Percentiles rank a stretch among this genome's conserved stretches.
Conservation (phyloP, 1,284 basidiomycete genomes). For the Ganoderma resinaceum region DNA sequence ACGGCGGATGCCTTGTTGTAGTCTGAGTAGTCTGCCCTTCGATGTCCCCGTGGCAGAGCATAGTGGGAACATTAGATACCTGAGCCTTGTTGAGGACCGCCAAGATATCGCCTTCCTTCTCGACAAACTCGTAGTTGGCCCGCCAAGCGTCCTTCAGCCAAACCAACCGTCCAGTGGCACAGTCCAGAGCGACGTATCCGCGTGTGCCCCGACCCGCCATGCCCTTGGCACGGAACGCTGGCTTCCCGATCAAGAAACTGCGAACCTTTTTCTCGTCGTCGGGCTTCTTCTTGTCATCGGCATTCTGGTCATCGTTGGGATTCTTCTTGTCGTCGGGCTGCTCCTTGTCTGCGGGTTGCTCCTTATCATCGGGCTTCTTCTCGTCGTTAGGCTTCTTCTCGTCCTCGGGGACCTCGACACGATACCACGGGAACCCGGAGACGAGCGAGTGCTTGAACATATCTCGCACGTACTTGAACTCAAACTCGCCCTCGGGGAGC, state of each 20-base stretch:
- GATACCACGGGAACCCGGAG: not conserved
- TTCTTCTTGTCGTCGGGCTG: too few relatives aligned
- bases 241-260: slow-evolving; percentile 14
- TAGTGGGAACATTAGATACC: not conserved
- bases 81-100: not conserved
- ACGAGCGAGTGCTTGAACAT: not conserved
- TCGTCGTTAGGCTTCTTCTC: too few relatives aligned
- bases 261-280: not conserved
- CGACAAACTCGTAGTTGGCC: not conserved
- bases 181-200: slow-evolving; percentile 14
- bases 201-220: slow-evolving; percentile 13
- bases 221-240: slow-evolving; percentile 1
- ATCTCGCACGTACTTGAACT: slow-evolving; percentile 13
- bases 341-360: too few relatives aligned
- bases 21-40: slow-evolving; percentile 2
- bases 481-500: not conserved
- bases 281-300: too few relatives aligned
- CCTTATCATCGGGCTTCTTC: too few relatives aligned
- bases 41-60: slow-evolving; percentile 15
- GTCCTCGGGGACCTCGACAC: not conserved
- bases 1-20: not conserved
- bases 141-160: slow-evolving; percentile 20
- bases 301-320: too few relatives aligned
- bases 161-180: slow-evolving; percentile 1
- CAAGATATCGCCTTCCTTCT: slow-evolving; percentile 3